Evolutionary conservation across 2,329 filamentous ascomycete species (phyloP), one percentile per base, ranked within the genome.

Genomic region (Fusarium sp.): DNA sequence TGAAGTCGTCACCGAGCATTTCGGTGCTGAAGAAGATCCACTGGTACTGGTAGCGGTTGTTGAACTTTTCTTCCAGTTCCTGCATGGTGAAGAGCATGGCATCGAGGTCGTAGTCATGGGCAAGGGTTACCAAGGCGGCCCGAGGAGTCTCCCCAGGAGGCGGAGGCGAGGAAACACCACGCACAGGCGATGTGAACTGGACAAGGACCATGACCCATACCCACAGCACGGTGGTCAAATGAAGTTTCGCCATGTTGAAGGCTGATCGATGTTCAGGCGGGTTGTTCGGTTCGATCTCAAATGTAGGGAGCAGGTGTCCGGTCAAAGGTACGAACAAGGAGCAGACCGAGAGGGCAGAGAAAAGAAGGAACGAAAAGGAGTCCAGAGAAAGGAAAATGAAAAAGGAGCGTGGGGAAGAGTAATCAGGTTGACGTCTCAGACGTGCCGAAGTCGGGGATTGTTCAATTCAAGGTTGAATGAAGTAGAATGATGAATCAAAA

Each of bases 1-100:
- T 95, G 85, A 97, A 97, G 68, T 93, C 90, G 10, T 93, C 90
- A 5, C 91, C 92, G 80, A 97, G 95, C 5, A 92, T 91, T 62
- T 92, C 89, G 77, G 94, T 91, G 82, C 95, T 96, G 87, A 96
- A 94, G 84, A 97, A 96, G 47, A 93, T 92, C 93, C 94, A 97
- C 52, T 94, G 93, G 79, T 97, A 97, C 78, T 93, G 93, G 85
- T 94, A 93, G 73, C 94, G 94, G 79, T 86, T 84, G 79, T 97
- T 97, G 92, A 94, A 97, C 1, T 78, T 78, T 6, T 79, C 73
- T 66, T 84, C 82, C 4, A 84, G 71, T 78, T 97, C 93, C 34
- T 83, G 83, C 86, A 97, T 80, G 20, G 81, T 81, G 24, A 75
- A 79, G 50, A 83, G 72, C 29, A 82, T 71, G 37, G 75, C 76